A percentile compares a stretch with the other conserved stretches of the same genome.
phyloP scores from a whole-genome alignment of 2,329 filamentous ascomycete species.

The Fusarium tjaetaba region DNA sequence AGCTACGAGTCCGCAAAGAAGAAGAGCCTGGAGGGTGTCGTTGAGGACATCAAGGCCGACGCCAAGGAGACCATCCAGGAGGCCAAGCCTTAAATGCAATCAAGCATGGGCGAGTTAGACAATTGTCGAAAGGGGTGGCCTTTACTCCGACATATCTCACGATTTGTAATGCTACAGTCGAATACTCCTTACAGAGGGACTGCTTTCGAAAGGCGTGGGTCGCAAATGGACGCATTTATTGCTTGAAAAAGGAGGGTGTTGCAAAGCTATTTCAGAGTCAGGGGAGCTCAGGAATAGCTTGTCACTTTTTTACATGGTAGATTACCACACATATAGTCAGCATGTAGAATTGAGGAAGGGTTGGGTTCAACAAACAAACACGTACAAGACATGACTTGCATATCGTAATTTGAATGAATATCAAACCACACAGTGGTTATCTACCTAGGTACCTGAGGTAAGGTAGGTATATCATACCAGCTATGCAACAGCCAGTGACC shows the following conservation, averaged over 20 bases:
- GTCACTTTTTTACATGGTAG: conserved; percentile 7
- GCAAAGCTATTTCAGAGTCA: background rate
- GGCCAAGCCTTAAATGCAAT: conserved; percentile 34
- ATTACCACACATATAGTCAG: conserved; percentile 8
- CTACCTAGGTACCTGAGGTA: background rate
- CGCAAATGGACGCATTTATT: background rate
- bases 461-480: background rate
- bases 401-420: background rate
- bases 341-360: background rate
- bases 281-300: conserved; percentile 7
- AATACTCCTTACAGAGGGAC: background rate
- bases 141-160: conserved; percentile 9
- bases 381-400: conserved; percentile 4
- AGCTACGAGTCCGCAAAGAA: conserved; percentile 71
- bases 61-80: conserved; percentile 47
- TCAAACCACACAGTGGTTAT: background rate
- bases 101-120: background rate
- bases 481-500: background rate
- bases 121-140: background rate
- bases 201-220: background rate
- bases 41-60: conserved; percentile 55
- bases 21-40: conserved; percentile 50
- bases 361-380: conserved; percentile 21
- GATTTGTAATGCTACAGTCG: background rate
- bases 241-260: conserved; percentile 9